Evolutionary conservation across 2,329 filamentous ascomycete genomes (phyloP), one percentile per base, ranked within the genome.

Genomic region (Colletotrichum sansevieriae): DNA sequence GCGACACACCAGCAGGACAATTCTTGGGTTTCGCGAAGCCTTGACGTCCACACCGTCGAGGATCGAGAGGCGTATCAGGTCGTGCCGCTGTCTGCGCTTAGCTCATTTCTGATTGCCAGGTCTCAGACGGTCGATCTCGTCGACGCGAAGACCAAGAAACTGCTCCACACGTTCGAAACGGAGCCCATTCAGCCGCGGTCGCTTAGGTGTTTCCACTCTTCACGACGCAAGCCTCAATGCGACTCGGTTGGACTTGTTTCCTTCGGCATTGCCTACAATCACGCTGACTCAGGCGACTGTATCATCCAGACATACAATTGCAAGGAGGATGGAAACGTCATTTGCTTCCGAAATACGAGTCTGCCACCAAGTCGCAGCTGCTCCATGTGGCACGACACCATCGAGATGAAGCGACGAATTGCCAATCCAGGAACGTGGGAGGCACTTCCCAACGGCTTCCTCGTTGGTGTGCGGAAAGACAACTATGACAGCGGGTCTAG

Each of bases 401-500:
- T 80, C 15, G 84, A 88, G 72, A 77, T 82, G 3, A 84, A 80
- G 44, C 84, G 86, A 54, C 83, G 81, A 9, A 82, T 93, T 8
- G 78, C 83, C n/a, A 85, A 90, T 43, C 90, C 90, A 0, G 91
- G 91, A 0, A 76, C 80, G 0, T 94, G 91, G 91, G 87, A 90
- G 69, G 81, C 87, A 1, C 81, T 92, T 7, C 82, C 84, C 0
- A 85, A 85, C 37, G 88, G 89, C 0, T 87, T 86, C 63, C 81
- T 92, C 10, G 81, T 92, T 0, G 91, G 92, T 0, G 82, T 93
- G 12, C 83, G 91, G 35, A 86, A 79, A 70, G 83, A 82, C 70
- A 73, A 73, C 20, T 73, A 74, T 8, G 76, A 76, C 44, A 65
- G 72, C 49, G 44, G 70, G 44, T 52, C 68, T n/a, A 72, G 73